A percentile compares a stretch with the other conserved stretches of the same genome.
Conservation (phyloP, 75 land plant genomes). For the Adiantum capillusveneris region DNA sequence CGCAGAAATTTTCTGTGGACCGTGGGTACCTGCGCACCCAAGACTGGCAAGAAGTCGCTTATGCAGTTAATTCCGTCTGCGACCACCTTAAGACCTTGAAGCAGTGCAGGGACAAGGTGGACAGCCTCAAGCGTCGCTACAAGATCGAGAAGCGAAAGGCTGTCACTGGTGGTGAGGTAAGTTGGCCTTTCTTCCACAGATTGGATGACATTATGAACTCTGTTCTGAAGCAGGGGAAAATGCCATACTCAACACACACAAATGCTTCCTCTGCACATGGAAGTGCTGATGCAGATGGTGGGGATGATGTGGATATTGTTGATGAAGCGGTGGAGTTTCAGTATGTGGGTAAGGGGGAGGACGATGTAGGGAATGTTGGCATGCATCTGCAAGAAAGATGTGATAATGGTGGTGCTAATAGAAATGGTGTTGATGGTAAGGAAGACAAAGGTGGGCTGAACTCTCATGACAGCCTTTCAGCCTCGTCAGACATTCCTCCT, state of each 20-base stretch:
- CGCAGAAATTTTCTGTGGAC: background rate
- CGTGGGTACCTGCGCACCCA: constrained; percentile 19
- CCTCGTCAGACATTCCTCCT: background rate
- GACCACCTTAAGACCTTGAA: constrained; percentile 19
- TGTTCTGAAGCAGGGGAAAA: background rate
- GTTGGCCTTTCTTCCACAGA: constrained; percentile 12
- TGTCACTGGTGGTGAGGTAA: constrained; percentile 7
- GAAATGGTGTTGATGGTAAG: background rate
- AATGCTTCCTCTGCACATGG: background rate
- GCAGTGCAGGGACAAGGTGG: constrained; percentile 30
- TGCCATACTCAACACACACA: background rate
- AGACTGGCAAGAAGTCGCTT: constrained; percentile 25
- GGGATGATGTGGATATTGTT: background rate
- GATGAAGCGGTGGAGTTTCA: background rate
- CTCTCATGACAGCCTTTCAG: background rate
- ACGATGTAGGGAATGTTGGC: too few relatives aligned
- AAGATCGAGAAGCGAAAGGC: constrained; percentile 4
- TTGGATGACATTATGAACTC: constrained; percentile 16
- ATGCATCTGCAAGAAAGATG: too few relatives aligned
- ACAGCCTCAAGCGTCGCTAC: constrained; percentile 30
- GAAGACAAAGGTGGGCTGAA: background rate
- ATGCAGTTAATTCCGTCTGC: constrained; percentile 13
- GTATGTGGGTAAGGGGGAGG: background rate
- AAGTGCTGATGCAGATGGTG: constrained; percentile 1
- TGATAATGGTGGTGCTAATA: too few relatives aligned